phyloP scores from a whole-genome alignment of 257 asterid species.

The Leonotis leonurus region DNA sequence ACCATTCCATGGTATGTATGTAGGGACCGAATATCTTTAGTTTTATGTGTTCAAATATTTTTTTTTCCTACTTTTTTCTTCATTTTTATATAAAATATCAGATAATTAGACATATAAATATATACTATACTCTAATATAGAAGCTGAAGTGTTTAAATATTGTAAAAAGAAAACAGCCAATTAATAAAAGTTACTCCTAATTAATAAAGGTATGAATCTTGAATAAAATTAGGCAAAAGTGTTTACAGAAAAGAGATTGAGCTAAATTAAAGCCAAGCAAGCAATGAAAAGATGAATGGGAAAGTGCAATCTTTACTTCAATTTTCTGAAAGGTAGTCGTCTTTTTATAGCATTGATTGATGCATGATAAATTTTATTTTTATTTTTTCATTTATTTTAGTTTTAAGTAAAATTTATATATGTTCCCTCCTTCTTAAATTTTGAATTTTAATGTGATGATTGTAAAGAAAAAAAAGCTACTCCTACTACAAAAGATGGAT shows the following conservation, averaged over 20 bases:
- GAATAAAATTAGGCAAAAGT: neutral
- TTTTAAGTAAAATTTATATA: too few relatives aligned
- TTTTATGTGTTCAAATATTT: too few relatives aligned
- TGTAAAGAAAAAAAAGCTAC: slow-evolving; percentile 1
- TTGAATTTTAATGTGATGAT: slow-evolving; percentile 36
- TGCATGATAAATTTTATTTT: slow-evolving; percentile 12
- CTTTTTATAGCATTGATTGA: slow-evolving; percentile 46
- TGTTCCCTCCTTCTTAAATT: slow-evolving; percentile 18
- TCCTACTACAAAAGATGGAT: slow-evolving; percentile 9
- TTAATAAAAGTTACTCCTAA: too few relatives aligned
- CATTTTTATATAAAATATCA: too few relatives aligned
- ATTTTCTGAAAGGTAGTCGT: slow-evolving; percentile 40
- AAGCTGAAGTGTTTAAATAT: too few relatives aligned
- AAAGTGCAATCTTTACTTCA: slow-evolving; percentile 22
- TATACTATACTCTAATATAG: too few relatives aligned
- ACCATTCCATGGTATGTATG: too few relatives aligned
- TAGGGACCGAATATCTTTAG: too few relatives aligned
- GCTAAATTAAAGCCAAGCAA: neutral
- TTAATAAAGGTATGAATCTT: neutral
- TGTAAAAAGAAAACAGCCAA: too few relatives aligned
- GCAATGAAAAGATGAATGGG: slow-evolving; percentile 1
- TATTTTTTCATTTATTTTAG: neutral
- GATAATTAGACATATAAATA: too few relatives aligned
- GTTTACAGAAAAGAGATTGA: neutral
- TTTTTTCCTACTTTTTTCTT: too few relatives aligned